These are phyloP conservation scores for Spinacia oleracea DNA, from an alignment of 179 eudicot species.

Conservation along the genomic window DNA sequence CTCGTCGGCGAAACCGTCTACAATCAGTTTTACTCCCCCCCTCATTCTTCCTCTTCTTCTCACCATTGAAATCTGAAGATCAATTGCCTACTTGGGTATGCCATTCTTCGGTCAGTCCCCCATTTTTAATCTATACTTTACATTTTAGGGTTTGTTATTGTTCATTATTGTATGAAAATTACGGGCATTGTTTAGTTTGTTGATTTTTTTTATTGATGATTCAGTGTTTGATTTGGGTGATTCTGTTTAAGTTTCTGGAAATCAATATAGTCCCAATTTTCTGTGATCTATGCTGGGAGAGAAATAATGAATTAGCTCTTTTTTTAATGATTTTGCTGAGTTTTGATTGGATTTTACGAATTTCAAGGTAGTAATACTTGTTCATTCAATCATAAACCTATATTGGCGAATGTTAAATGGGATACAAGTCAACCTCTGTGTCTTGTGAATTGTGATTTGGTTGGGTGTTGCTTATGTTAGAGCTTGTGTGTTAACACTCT, in stretches of 20 bases:
- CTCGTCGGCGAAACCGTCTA: slow-evolving; percentile 69
- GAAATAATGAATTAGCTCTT: neutral
- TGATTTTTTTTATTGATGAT: neutral
- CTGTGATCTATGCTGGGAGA: neutral
- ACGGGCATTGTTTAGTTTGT: neutral
- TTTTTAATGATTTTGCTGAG: neutral
- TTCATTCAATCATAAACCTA: neutral
- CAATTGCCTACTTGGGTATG: slow-evolving; percentile 12
- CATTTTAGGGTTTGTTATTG: neutral
- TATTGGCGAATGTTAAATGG: neutral
- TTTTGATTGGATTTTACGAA: neutral
- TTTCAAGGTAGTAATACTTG: neutral
- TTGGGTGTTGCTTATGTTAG: neutral
- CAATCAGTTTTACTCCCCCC: slow-evolving; percentile 51
- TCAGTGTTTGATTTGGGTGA: too few species aligned
- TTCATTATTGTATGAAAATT: neutral
- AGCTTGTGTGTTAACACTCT: neutral
- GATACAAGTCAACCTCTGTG: neutral
- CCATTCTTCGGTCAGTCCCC: neutral
- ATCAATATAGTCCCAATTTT: neutral
- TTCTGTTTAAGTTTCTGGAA: too few species aligned
- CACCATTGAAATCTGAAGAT: slow-evolving; percentile 16
- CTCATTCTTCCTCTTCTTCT: slow-evolving; percentile 38
- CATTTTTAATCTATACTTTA: neutral
- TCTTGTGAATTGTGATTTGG: neutral